These are phyloP conservation scores for Actinidia polygama DNA, from an alignment of 179 eudicot genomes.

Conservation along the genomic window DNA sequence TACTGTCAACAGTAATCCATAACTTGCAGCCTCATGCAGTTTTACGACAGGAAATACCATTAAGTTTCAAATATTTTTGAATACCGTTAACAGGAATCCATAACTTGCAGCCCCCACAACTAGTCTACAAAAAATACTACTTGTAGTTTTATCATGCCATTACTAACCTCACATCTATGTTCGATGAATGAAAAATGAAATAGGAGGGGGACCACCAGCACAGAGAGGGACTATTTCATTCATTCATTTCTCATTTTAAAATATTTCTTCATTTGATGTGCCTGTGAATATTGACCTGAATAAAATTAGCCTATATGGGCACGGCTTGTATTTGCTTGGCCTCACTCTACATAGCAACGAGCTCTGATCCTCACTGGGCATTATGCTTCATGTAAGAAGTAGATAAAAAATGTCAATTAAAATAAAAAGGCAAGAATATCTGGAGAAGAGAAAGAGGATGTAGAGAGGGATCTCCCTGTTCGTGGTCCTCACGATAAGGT, in stretches of 20 bases:
- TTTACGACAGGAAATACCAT: conserved; percentile 1
- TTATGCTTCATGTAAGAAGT: no score
- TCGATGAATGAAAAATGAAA: not conserved
- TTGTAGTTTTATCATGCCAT: not conserved
- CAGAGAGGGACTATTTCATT: not conserved
- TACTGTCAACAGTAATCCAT: not conserved
- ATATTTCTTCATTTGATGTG: not conserved
- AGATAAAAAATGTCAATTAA: no score
- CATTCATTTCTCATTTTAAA: not conserved
- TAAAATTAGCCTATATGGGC: no score
- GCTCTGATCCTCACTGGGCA: no score
- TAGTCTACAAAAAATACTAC: not conserved
- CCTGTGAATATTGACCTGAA: not conserved
- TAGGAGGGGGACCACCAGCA: not conserved
- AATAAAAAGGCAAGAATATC: no score
- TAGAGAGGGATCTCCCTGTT: no score
- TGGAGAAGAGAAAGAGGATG: no score
- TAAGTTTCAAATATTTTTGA: not conserved
- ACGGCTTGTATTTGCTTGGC: no score
- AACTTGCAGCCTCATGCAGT: conserved; percentile 13
- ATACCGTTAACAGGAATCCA: not conserved
- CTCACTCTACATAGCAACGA: no score
- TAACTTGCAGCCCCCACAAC: not conserved
- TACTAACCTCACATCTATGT: not conserved
- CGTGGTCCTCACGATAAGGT: no score